phyloP scores from a whole-genome alignment of 139 green algal species.

The Monoraphidium neglectum region DNA sequence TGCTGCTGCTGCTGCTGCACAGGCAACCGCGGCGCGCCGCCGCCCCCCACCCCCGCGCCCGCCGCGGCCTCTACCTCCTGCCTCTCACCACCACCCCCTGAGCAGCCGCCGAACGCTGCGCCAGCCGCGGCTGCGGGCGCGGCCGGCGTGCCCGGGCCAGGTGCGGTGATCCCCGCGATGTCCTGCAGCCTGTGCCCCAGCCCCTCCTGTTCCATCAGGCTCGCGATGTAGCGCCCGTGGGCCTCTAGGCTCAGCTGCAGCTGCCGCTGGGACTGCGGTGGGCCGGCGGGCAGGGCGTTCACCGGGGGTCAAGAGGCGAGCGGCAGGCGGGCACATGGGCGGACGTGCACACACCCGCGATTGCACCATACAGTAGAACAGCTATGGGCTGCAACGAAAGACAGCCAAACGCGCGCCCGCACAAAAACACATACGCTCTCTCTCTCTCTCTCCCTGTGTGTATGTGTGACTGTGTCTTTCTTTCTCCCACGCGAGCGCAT shows the following conservation, averaged over 20 bases:
- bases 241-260: slow-evolving; percentile 91
- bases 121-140: too few relatives aligned
- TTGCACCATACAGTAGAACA: too few relatives aligned
- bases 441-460: neutral
- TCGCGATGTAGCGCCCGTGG: slow-evolving; percentile 89
- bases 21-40: too few relatives aligned
- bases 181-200: slow-evolving; percentile 25
- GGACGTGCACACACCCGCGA: neutral
- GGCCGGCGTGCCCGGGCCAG: too few relatives aligned
- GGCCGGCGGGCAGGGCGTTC: neutral
- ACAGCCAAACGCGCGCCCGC: neutral
- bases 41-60: too few relatives aligned
- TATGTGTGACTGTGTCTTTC: too few relatives aligned
- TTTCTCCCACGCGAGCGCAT: too few relatives aligned
- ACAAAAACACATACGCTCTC: slow-evolving; percentile 6
- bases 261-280: slow-evolving; percentile 80
- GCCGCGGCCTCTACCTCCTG: too few relatives aligned
- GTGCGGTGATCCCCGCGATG: neutral
- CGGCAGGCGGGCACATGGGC: neutral
- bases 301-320: neutral
- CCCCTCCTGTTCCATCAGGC: slow-evolving; percentile 55
- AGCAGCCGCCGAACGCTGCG: too few relatives aligned
- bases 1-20: too few relatives aligned
- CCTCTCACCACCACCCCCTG: too few relatives aligned
- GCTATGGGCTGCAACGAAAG: too few relatives aligned